These are phyloP conservation scores for Odonthalia washingtoniensis DNA, from an alignment of 31 red algal species.

Conservation along the genomic window DNA sequence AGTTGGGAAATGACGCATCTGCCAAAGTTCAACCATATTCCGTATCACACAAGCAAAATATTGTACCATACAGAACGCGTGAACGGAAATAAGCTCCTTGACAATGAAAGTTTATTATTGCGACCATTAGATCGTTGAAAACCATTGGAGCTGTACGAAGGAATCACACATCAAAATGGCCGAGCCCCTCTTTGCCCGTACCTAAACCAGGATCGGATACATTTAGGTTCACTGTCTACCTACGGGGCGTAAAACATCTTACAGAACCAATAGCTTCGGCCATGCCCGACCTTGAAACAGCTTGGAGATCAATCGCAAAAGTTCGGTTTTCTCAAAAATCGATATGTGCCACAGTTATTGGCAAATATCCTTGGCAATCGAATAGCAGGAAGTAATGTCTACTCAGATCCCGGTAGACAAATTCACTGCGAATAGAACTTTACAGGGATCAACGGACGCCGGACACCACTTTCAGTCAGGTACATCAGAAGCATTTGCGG, in stretches of 20 bases:
- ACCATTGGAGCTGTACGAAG: neutral
- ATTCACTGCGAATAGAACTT: neutral
- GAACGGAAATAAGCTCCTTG: neutral
- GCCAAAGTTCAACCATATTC: constrained; percentile 10
- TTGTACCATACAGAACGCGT: neutral
- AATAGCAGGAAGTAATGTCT: neutral
- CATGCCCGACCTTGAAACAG: constrained; percentile 45
- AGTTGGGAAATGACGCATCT: constrained; percentile 10
- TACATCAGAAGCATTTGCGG: neutral
- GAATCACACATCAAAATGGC: constrained; percentile 28
- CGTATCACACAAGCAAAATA: constrained; percentile 2
- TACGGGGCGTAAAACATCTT: neutral
- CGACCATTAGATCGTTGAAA: constrained; percentile 14
- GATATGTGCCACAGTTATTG: no score
- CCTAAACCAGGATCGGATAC: constrained; percentile 6
- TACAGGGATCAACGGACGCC: constrained; percentile 37
- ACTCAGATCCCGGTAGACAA: constrained; percentile 28
- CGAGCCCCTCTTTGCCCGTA: constrained; percentile 27
- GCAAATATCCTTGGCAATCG: no score
- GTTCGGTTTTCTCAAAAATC: constrained; percentile 23
- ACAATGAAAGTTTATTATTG: constrained; percentile 19
- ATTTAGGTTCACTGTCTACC: no score
- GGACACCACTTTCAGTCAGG: constrained; percentile 38
- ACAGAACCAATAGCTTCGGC: neutral
- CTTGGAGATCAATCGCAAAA: neutral